Percentiles rank a stretch among this genome's conserved stretches.
Conservation (phyloP, 768 basidiomycete species). For the Leccinum boreale region DNA sequence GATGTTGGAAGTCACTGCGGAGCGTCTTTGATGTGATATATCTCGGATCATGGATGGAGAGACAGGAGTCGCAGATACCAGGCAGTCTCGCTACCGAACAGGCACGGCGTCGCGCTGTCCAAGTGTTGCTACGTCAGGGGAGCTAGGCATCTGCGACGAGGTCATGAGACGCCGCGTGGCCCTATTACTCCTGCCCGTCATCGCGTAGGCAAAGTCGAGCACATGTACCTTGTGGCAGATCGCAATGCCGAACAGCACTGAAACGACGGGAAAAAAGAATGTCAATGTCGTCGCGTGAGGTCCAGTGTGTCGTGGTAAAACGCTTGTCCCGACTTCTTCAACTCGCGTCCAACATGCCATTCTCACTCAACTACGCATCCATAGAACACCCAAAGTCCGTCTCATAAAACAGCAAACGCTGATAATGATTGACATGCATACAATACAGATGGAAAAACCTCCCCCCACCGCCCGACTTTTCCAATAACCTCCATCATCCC, state of each 20-base stretch:
- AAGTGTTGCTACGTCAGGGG: neutral
- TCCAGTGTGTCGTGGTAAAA: no score
- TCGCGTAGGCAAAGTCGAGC: neutral
- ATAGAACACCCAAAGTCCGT: conserved; percentile 29
- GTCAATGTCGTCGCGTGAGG: no score
- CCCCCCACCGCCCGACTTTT: conserved; percentile 67
- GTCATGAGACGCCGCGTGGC: no score
- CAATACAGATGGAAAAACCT: conserved; percentile 56
- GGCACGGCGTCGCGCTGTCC: neutral
- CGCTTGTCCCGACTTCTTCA: no score
- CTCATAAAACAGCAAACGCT: neutral
- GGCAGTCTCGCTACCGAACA: no score
- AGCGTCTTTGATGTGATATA: no score
- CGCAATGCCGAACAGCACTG: no score
- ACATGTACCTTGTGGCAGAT: neutral
- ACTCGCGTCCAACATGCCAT: conserved; percentile 18
- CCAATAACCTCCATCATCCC: conserved; percentile 38
- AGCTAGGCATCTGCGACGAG: no score
- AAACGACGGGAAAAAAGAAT: no score
- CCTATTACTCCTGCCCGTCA: neutral
- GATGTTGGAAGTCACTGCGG: no score
- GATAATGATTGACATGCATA: neutral
- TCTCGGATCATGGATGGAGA: no score
- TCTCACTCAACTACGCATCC: conserved; percentile 31
- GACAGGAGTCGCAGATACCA: no score